Conservation (phyloP, 2,329 filamentous ascomycete genomes). For the Pestalotiopsis sp. region DNA sequence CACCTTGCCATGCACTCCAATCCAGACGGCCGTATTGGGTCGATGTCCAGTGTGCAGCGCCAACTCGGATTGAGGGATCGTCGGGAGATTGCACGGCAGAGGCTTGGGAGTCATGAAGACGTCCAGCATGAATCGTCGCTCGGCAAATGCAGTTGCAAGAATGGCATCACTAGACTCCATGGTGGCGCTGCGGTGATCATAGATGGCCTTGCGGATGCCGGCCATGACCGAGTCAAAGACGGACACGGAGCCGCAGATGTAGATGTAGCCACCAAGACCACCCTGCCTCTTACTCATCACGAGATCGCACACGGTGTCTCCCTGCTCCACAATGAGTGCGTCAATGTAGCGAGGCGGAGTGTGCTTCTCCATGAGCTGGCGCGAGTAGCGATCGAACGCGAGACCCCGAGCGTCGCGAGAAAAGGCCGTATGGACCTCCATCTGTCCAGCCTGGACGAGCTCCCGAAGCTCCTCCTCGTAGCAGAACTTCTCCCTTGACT, state of each 20-base stretch:
- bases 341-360: conserved; percentile 56
- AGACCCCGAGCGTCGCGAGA: conserved; percentile 52
- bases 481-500: conserved; percentile 54
- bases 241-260: conserved; percentile 50
- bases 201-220: conserved; percentile 58
- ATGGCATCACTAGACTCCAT: conserved; percentile 54
- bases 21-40: conserved; percentile 49
- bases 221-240: conserved; percentile 58
- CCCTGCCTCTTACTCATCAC: conserved; percentile 60
- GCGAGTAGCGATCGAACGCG: conserved; percentile 40
- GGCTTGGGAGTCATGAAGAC: conserved; percentile 60
- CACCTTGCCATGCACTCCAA: conserved; percentile 53
- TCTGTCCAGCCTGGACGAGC: conserved; percentile 46
- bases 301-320: conserved; percentile 51
- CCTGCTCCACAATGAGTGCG: conserved; percentile 52
- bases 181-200: conserved; percentile 52
- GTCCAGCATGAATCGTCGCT: conserved; percentile 58
- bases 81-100: conserved; percentile 51
- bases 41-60: conserved; percentile 54
- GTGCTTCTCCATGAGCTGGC: conserved; percentile 50
- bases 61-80: conserved; percentile 51
- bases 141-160: conserved; percentile 54
- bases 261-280: conserved; percentile 49
- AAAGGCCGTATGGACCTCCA: conserved; percentile 57
- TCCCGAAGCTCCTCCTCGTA: conserved; percentile 51